Evolutionary conservation across 2,329 filamentous ascomycete species (phyloP), one percentile per base, ranked within the genome.

Genomic region (Diaporthe eres): DNA sequence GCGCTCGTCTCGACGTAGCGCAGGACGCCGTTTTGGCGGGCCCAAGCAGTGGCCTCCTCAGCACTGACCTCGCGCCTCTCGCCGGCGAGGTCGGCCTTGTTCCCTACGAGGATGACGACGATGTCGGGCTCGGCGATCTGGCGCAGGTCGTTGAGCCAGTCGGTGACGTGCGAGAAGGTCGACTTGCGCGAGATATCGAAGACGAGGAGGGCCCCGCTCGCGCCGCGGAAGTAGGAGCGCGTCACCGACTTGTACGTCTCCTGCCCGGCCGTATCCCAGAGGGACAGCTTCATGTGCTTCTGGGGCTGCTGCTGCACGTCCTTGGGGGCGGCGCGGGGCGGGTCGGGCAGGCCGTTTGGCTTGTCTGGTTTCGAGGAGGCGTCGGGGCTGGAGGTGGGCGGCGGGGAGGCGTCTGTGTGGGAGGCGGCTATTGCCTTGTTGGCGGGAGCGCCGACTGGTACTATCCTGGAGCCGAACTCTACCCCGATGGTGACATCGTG

Each of bases 191-290:
- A 94, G 79, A 99, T 96, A 85, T 99, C 97, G 82, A 98, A 99
- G 77, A 99, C 97, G 37, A 99, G 91, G 19, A 99, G 89, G 61
- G 90, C 90, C 76, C 90, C 90, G 37, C 88, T 90, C 22, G 90
- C 90, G 80, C 95, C 96, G 72, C 96, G 93, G 85, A 98, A 98
- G 86, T 98, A 98, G 77, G 94, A 97, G 73, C 96, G 90, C 12
- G 96, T 98, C 76, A 98, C 97, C 60, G 94, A 96, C 84, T 98
- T 98, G 88, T 98, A 98, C 17, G 95, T 98, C 87, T 98, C 96
- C 84, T 98, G 96, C 37, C 96, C 96, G 22, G 96, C 96, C 0
- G 96, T 98, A 83, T 98, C 96, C 96, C 96, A 98, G 15, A 98
- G 88, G 60, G 93, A 95, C 7, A 98, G 90, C 85, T 98, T 98